A percentile compares a stretch with the other conserved stretches of the same genome.
Conservation (phyloP, 129 eudicot species). For the Centrapalus pauciflorus region DNA sequence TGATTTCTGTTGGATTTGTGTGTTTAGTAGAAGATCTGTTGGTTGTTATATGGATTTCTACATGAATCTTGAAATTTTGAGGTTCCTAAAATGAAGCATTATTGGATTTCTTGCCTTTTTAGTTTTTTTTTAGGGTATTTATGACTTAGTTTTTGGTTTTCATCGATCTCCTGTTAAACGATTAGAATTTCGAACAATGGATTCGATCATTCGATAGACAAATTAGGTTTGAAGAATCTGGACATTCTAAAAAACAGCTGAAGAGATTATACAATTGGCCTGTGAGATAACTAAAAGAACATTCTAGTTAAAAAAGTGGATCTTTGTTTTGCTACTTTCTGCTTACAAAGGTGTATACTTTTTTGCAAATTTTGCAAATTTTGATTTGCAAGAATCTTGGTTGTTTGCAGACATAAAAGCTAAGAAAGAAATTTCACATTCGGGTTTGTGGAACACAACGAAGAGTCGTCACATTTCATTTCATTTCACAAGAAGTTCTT, state of each 20-base stretch:
- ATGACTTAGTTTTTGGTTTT: not conserved
- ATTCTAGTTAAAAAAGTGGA: not conserved
- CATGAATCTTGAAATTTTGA: not conserved
- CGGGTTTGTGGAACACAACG: not conserved
- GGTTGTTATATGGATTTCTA: not conserved
- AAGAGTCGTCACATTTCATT: not conserved
- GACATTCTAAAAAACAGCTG: not conserved
- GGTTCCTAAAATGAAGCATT: not conserved
- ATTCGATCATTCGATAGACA: not conserved
- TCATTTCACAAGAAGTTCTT: not conserved
- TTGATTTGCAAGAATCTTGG: too few species aligned
- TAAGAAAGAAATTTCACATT: not conserved
- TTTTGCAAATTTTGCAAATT: not conserved
- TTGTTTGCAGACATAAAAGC: not conserved
- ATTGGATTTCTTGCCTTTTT: not conserved
- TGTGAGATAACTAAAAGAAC: not conserved
- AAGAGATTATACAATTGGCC: not conserved
- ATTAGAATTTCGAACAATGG: not conserved
- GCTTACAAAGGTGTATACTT: not conserved
- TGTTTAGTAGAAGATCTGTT: conserved; percentile 3
- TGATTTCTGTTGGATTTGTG: not conserved
- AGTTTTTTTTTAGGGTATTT: not conserved
- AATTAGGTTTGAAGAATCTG: not conserved
- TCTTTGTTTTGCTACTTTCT: not conserved
- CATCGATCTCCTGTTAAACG: not conserved